These are phyloP conservation scores for Eucalyptus viminalis DNA, from an alignment of 345 rosid genomes.

Conservation along the genomic window DNA sequence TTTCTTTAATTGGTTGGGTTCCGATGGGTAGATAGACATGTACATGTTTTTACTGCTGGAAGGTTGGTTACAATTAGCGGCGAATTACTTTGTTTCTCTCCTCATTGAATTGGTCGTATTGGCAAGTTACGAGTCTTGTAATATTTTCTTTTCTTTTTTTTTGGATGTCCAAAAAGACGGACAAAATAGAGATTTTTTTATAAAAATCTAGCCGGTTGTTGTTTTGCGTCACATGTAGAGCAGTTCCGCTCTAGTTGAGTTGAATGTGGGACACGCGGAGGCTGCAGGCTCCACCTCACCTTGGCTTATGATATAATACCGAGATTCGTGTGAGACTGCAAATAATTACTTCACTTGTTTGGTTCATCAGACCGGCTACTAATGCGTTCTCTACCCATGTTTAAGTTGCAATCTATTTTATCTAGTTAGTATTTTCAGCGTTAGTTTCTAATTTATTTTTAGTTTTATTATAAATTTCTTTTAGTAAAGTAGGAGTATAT, in stretches of 20 bases:
- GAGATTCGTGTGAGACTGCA: too few relatives aligned
- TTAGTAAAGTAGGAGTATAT: too few relatives aligned
- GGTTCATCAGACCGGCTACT: background rate
- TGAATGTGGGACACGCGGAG: background rate
- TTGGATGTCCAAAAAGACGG: background rate
- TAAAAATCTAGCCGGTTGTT: background rate
- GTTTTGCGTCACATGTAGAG: background rate
- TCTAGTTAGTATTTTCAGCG: background rate
- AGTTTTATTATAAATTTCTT: too few relatives aligned
- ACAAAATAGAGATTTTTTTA: background rate
- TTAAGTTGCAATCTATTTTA: background rate
- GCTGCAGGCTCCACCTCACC: background rate
- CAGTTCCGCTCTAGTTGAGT: background rate
- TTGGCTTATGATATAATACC: background rate
- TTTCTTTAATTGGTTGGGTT: background rate
- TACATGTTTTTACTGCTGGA: background rate
- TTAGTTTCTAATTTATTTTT: too few relatives aligned
- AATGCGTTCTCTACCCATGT: background rate
- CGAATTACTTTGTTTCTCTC: background rate
- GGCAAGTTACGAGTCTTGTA: background rate
- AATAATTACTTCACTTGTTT: background rate
- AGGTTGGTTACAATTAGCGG: background rate
- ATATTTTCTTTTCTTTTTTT: background rate
- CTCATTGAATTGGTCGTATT: background rate
- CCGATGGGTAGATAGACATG: accelerated